These are phyloP conservation scores for Hypoxylon fragiforme DNA, from an alignment of 495 filamentous ascomycete species.

Conservation along the genomic window DNA sequence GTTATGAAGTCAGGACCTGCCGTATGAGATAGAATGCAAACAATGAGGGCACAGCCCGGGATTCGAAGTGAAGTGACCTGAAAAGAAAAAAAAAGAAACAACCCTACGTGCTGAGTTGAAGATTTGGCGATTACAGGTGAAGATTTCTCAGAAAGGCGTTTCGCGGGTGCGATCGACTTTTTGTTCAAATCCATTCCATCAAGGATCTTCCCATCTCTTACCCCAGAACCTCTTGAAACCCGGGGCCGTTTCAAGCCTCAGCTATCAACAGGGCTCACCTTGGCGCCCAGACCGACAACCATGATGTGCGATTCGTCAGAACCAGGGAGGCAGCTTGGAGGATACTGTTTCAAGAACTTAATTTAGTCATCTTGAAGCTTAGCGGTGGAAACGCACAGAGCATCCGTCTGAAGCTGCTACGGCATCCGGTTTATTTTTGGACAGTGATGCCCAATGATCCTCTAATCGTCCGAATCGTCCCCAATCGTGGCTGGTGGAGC, in stretches of 20 bases:
- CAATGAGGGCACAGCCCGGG: constrained; percentile 28
- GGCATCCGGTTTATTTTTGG: constrained; percentile 21
- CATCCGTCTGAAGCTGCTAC: constrained; percentile 1
- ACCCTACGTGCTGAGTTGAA: constrained; percentile 23
- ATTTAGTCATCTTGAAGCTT: constrained; percentile 10
- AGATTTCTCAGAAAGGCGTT: constrained; percentile 7
- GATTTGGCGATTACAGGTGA: constrained; percentile 8
- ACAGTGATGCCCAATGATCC: background rate
- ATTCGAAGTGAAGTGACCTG: constrained; percentile 24
- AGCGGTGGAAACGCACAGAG: background rate
- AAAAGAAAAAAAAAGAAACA: too few relatives aligned
- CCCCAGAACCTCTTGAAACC: constrained; percentile 20
- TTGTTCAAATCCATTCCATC: too few relatives aligned
- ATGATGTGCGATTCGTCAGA: constrained; percentile 6
- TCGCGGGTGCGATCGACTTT: constrained; percentile 2
- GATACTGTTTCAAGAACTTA: constrained; percentile 8
- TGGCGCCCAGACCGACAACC: constrained; percentile 24
- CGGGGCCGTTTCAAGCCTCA: constrained; percentile 22
- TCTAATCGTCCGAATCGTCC: too few relatives aligned
- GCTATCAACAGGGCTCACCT: constrained; percentile 16
- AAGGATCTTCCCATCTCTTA: background rate
- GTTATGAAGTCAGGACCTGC: constrained; percentile 25
- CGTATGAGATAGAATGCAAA: constrained; percentile 23
- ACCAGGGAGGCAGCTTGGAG: too few relatives aligned
- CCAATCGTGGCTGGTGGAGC: background rate